A percentile compares a stretch with the other conserved stretches of the same genome.
Conservation (phyloP, 345 rosid genomes). For the Angophora floribunda region DNA sequence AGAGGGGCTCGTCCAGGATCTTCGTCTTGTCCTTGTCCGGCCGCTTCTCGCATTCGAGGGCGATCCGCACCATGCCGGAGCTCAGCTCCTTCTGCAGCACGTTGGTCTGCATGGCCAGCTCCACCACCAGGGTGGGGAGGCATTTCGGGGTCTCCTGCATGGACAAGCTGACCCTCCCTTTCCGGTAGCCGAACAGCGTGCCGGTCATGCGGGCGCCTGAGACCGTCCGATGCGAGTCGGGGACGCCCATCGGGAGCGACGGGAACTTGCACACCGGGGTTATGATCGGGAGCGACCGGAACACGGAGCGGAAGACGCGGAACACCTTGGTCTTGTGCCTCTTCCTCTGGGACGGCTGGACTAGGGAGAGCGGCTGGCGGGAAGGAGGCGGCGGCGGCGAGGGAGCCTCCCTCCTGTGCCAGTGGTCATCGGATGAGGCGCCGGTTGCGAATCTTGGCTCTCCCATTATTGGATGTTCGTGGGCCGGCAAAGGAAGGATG, state of each 20-base stretch:
- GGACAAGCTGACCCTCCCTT: conserved; percentile 61
- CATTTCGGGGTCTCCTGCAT: conserved; percentile 61
- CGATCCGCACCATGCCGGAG: conserved; percentile 70
- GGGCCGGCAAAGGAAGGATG: conserved; percentile 9
- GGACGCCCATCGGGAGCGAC: conserved; percentile 21
- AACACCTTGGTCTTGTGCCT: conserved; percentile 23
- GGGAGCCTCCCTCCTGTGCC: background rate
- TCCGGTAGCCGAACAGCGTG: conserved; percentile 67
- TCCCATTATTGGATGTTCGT: conserved; percentile 41
- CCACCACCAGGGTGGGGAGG: conserved; percentile 48
- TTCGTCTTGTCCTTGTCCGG: conserved; percentile 34
- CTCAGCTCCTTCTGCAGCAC: conserved; percentile 51
- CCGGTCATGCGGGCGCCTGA: conserved; percentile 37
- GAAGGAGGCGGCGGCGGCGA: conserved; percentile 2
- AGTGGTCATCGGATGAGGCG: background rate
- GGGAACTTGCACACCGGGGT: conserved; percentile 57
- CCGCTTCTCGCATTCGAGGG: conserved; percentile 64
- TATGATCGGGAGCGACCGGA: conserved; percentile 55
- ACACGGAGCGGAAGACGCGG: conserved; percentile 50
- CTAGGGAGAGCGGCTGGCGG: conserved; percentile 31
- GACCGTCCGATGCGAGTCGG: conserved; percentile 20
- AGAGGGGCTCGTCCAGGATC: conserved; percentile 58
- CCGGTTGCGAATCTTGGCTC: conserved; percentile 28
- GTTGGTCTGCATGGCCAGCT: conserved; percentile 55
- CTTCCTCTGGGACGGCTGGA: conserved; percentile 58